A percentile compares a stretch with the other conserved stretches of the same genome.
Conservation (phyloP, 139 green algal species). For the Micractinium conductrix region DNA sequence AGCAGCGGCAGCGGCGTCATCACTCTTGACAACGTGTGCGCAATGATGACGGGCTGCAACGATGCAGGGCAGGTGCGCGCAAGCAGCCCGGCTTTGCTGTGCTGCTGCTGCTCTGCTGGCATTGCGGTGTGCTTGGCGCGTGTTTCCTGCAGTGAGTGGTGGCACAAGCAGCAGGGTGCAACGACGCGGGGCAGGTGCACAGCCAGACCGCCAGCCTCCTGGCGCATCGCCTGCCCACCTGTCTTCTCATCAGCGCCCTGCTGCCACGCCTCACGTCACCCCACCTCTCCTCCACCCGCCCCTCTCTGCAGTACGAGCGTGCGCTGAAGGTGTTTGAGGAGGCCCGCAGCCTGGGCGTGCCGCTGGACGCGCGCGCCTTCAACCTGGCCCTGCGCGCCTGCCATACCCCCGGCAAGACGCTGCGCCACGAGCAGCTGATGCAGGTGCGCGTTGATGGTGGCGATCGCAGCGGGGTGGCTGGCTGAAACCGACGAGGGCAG, state of each 20-base stretch:
- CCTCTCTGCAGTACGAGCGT: constrained; percentile 41
- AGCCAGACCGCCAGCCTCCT: neutral
- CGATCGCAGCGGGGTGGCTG: no score
- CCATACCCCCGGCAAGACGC: constrained; percentile 28
- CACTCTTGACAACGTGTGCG: constrained; percentile 36
- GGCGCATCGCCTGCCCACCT: neutral
- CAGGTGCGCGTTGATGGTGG: neutral
- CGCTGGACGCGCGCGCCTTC: constrained; percentile 36
- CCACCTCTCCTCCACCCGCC: neutral
- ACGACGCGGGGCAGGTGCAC: neutral
- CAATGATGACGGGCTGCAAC: constrained; percentile 56
- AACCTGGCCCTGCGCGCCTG: constrained; percentile 53
- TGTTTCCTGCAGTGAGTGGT: no score
- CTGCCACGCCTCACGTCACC: neutral
- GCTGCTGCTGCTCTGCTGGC: no score
- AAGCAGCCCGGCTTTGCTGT: neutral
- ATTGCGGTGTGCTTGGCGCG: no score
- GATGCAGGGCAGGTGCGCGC: constrained; percentile 8
- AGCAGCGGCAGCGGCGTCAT: neutral
- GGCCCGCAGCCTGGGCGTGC: constrained; percentile 1
- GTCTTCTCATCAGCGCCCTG: neutral
- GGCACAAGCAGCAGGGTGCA: no score
- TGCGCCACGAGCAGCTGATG: constrained; percentile 33
- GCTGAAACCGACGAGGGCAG: neutral
- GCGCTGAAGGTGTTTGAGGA: constrained; percentile 38